These are phyloP conservation scores for Filobasidium wieringae DNA, from an alignment of 768 basidiomycete genomes.

Conservation along the genomic window DNA sequence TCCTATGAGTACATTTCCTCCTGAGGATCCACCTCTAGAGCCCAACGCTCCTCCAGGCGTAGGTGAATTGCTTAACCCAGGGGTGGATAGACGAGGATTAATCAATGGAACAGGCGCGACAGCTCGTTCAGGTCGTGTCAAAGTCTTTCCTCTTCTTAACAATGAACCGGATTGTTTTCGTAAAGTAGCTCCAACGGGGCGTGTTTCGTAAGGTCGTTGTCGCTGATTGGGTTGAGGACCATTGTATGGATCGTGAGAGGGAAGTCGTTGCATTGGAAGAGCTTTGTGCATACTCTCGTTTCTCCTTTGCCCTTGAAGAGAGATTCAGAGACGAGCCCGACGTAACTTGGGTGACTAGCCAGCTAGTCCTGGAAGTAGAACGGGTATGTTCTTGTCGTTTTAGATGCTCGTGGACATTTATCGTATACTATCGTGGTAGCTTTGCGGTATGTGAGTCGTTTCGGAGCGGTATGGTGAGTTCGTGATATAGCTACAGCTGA, in stretches of 20 bases:
- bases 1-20: conserved; percentile 14
- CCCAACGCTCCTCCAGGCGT: conserved; percentile 26
- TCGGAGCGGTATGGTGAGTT: no score
- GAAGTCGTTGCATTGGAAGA: background rate
- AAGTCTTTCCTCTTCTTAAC: conserved; percentile 68
- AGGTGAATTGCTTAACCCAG: conserved; percentile 40
- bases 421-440: no score
- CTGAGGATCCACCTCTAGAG: conserved; percentile 11
- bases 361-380: no score
- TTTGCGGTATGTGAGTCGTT: no score
- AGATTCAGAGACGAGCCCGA: no score
- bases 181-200: background rate
- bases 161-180: conserved; percentile 3
- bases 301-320: no score
- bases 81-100: conserved; percentile 50
- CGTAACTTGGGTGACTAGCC: no score
- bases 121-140: conserved; percentile 87
- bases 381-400: no score
- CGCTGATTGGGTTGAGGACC: background rate
- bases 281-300: background rate
- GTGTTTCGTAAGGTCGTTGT: background rate
- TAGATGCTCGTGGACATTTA: no score
- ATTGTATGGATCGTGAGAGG: background rate
- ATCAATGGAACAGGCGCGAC: conserved; percentile 91
- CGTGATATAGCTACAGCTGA: no score